phyloP scores from a whole-genome alignment of 78 protist species.

The Dictyostelium discoideum region dicty_2.7 NC_007091.3:1714001-1714500 shows the following conservation, averaged over 20 bases:
- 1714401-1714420: not conserved
- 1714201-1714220: constrained; percentile 58
- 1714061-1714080: constrained; percentile 60
- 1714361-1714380: not conserved
- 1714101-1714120: constrained; percentile 59
- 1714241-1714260: not conserved
- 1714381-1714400: not conserved
- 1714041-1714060: constrained; percentile 78
- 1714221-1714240: not conserved
- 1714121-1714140: constrained; percentile 72
- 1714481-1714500: not conserved
- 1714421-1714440: not conserved
- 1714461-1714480: not conserved
- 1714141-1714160: constrained; percentile 67
- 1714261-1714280: not conserved
- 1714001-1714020: not conserved
- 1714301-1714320: not conserved
- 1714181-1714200: constrained; percentile 56
- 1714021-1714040: not conserved
- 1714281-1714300: not conserved
- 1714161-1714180: constrained; percentile 76
- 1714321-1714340: not conserved
- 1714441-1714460: not conserved
- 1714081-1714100: constrained; percentile 59
- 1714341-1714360: not conserved